Conservation (phyloP, 176 grass and related monocot species). For the Aegilops longissima region DNA sequence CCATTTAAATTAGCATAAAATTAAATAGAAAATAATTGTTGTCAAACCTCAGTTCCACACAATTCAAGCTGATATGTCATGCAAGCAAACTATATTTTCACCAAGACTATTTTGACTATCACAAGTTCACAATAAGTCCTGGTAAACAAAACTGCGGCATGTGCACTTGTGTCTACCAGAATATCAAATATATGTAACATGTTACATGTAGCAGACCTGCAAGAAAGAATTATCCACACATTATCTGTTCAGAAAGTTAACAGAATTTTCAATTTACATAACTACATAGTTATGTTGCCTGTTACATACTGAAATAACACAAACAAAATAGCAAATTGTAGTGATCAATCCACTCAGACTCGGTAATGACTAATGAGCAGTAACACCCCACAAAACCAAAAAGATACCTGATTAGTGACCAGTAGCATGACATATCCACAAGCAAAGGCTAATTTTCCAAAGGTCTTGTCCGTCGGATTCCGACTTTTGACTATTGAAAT, state of each 20-base stretch:
- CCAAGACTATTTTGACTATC: neutral
- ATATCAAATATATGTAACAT: neutral
- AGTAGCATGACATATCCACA: constrained; percentile 60
- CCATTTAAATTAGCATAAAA: constrained; percentile 10
- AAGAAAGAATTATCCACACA: too few species aligned
- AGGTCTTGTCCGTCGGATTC: constrained; percentile 50
- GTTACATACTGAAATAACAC: neutral
- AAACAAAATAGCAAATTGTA: neutral
- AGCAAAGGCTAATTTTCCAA: constrained; percentile 50
- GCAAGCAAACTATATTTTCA: constrained; percentile 20
- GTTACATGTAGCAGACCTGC: neutral
- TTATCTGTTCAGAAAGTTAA: neutral
- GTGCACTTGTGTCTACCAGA: neutral
- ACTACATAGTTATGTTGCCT: neutral
- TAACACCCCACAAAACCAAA: neutral
- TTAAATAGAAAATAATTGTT: neutral
- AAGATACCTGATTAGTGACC: constrained; percentile 43
- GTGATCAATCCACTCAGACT: neutral
- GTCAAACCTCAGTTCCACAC: neutral
- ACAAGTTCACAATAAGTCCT: neutral
- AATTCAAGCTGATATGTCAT: constrained; percentile 5
- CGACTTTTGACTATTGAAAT: constrained; percentile 57
- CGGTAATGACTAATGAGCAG: neutral
- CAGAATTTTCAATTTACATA: neutral
- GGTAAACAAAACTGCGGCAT: constrained; percentile 14